Evolutionary conservation across 805 yeast genomes (phyloP).

Genomic region (Saccharomyces kudriavzevii): DNA sequence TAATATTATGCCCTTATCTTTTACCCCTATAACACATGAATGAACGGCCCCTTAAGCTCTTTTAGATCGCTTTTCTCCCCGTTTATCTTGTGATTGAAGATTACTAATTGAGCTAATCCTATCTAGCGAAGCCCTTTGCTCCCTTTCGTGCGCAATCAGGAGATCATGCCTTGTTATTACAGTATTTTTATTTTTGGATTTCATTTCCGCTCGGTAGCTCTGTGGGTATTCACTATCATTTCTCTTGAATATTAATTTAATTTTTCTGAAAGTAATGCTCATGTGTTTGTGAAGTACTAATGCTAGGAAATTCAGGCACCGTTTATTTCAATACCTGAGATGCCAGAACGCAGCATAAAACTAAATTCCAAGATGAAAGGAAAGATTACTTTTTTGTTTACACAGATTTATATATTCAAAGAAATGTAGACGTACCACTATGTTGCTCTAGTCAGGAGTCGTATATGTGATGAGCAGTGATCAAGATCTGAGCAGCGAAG

Average conservation of each 20-base stretch:
- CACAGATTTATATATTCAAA: not conserved
- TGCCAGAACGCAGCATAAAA: too few species aligned
- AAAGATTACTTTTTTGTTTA: not conserved
- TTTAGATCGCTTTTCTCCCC: not conserved
- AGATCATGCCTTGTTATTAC: slow-evolving; percentile 1
- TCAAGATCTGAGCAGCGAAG: not conserved
- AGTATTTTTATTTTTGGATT: not conserved
- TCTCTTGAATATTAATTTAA: not conserved
- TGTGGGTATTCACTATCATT: not conserved
- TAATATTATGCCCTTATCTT: not conserved
- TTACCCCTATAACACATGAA: not conserved
- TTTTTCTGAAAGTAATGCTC: not conserved
- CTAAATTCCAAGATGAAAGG: too few species aligned
- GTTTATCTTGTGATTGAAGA: not conserved
- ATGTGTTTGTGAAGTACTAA: not conserved
- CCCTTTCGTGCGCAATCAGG: slow-evolving; percentile 2
- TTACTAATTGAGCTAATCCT: not conserved
- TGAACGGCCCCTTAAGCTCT: not conserved
- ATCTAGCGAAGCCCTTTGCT: not conserved
- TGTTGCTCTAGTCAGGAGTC: not conserved
- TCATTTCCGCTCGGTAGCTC: not conserved
- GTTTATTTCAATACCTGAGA: too few species aligned
- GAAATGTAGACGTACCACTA: not conserved
- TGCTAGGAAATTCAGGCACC: not conserved
- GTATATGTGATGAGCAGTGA: not conserved